Conservation (phyloP, 2,329 filamentous ascomycete genomes). For the Colletotrichum paranaense region DNA sequence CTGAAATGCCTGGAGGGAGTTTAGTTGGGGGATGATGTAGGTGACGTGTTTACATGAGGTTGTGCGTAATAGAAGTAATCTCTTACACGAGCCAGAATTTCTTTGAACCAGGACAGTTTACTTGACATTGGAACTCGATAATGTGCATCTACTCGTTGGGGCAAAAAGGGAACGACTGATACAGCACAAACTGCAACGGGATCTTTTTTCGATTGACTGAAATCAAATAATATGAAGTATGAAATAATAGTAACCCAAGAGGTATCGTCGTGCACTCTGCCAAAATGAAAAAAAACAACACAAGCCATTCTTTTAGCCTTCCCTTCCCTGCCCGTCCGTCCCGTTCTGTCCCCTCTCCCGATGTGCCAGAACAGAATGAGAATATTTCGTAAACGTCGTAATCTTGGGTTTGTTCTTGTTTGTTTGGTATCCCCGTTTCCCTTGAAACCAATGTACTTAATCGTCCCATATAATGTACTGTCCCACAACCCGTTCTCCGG, state of each 20-base stretch:
- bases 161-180: background rate
- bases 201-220: background rate
- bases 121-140: background rate
- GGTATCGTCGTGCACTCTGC: conserved; percentile 29
- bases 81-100: background rate
- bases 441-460: background rate
- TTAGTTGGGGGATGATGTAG: background rate
- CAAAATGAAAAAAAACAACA: background rate
- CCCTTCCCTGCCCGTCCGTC: conserved; percentile 27
- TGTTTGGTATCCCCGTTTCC: conserved; percentile 3
- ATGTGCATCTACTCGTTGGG: background rate
- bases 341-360: background rate
- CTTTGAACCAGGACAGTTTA: background rate
- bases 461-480: background rate
- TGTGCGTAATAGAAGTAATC: background rate
- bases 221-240: background rate
- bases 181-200: background rate
- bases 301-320: background rate
- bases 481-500: background rate
- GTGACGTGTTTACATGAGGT: background rate
- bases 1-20: too few relatives aligned
- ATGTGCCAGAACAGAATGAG: background rate
- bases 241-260: conserved; percentile 9
- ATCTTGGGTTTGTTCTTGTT: background rate
- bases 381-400: conserved; percentile 10